Evolutionary conservation across 139 green algal species (phyloP).

Genomic region (Spirogloea muscicola): DNA sequence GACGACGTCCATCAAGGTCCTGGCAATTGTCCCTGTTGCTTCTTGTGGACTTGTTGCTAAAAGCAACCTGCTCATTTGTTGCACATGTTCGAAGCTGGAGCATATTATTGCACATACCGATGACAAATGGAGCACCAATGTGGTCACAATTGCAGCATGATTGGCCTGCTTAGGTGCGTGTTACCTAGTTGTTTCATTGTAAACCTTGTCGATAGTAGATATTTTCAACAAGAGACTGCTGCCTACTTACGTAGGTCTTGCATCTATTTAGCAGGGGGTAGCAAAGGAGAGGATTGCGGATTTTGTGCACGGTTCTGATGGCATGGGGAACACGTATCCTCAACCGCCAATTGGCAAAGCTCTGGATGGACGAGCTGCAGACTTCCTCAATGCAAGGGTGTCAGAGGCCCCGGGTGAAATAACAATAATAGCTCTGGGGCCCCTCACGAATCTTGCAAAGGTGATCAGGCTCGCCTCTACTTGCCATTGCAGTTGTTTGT

Average conservation of each 20-base stretch:
- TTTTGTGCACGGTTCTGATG: slow-evolving; percentile 85
- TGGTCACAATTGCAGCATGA: background rate
- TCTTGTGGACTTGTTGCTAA: too few relatives aligned
- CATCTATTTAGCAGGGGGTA: slow-evolving; percentile 43
- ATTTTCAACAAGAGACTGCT: background rate
- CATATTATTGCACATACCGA: too few relatives aligned
- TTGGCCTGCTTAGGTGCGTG: background rate
- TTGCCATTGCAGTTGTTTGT: background rate
- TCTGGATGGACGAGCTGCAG: slow-evolving; percentile 53
- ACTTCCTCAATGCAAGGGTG: slow-evolving; percentile 69
- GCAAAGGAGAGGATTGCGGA: slow-evolving; percentile 71
- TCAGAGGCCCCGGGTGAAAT: slow-evolving; percentile 50
- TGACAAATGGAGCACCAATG: background rate
- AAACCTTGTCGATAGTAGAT: background rate
- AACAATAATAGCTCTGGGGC: slow-evolving; percentile 69
- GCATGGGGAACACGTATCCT: slow-evolving; percentile 74
- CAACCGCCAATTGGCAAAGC: slow-evolving; percentile 21
- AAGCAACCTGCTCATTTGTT: too few relatives aligned
- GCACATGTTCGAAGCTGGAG: too few relatives aligned
- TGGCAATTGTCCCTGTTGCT: too few relatives aligned
- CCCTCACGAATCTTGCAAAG: slow-evolving; percentile 82
- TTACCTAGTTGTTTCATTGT: background rate
- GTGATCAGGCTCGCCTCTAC: background rate
- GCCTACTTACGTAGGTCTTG: background rate
- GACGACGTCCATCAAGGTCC: slow-evolving; percentile 20